Conservation (phyloP, 1,284 basidiomycete genomes). For the Erythrobasidium hasegawianum region DNA sequence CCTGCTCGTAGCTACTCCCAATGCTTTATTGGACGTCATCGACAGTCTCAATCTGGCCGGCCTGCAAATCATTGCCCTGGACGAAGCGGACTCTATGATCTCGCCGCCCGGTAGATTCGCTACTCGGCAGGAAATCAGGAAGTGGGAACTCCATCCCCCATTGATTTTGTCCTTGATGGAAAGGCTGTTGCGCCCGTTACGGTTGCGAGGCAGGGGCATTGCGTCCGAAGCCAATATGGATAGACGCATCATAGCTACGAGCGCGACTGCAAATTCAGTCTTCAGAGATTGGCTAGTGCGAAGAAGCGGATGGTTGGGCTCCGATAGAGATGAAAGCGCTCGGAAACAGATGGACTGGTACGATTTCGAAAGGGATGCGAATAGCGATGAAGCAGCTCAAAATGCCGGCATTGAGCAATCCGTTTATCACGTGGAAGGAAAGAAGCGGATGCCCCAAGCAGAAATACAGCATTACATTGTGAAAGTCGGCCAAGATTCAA, state of each 20-base stretch:
- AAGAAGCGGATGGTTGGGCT: constrained; percentile 19
- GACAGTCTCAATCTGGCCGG: background rate
- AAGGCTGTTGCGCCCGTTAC: background rate
- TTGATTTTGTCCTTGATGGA: constrained; percentile 21
- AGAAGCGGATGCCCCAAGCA: constrained; percentile 15
- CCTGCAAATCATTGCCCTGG: constrained; percentile 26
- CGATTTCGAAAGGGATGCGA: constrained; percentile 8
- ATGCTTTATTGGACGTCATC: constrained; percentile 1
- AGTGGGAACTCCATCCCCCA: constrained; percentile 26
- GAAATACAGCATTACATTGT: constrained; percentile 7
- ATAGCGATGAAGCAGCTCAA: background rate
- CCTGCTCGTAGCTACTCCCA: constrained; percentile 24
- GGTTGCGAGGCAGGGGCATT: background rate
- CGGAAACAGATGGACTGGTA: constrained; percentile 22
- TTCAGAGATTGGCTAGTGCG: constrained; percentile 25
- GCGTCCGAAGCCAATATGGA: background rate
- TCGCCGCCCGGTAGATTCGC: constrained; percentile 23
- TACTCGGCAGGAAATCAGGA: constrained; percentile 22
- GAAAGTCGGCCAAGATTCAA: background rate
- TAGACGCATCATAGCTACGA: constrained; percentile 17
- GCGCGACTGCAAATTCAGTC: constrained; percentile 29
- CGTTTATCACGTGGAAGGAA: background rate
- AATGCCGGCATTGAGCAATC: background rate
- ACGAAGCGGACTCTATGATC: constrained; percentile 30
- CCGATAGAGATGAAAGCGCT: background rate